These are phyloP conservation scores for Aspergillus latus DNA, from an alignment of 2,329 filamentous ascomycete species.

Conservation along the genomic window DNA sequence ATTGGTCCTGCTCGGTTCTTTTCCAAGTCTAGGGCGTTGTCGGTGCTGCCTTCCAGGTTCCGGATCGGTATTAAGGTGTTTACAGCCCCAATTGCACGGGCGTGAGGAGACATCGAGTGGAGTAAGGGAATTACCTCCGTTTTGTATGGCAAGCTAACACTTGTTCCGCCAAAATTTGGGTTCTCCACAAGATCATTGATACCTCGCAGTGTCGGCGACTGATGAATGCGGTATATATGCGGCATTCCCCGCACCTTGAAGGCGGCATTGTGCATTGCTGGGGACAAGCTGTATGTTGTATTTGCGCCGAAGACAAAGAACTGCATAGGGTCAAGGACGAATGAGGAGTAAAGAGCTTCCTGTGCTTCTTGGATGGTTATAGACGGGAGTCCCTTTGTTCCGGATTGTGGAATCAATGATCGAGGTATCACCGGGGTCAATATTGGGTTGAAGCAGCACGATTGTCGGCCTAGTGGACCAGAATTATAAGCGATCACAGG, in stretches of 20 bases:
- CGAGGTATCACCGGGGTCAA: slow-evolving; percentile 61
- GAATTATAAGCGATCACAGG: slow-evolving; percentile 66
- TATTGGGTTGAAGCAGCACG: slow-evolving; percentile 65
- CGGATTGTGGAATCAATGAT: slow-evolving; percentile 45
- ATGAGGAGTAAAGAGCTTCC: slow-evolving; percentile 64
- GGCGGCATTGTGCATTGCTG: slow-evolving; percentile 74
- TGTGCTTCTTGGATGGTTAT: slow-evolving; percentile 65
- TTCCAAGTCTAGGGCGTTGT: slow-evolving; percentile 57
- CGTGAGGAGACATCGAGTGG: slow-evolving; percentile 68
- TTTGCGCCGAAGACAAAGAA: slow-evolving; percentile 74
- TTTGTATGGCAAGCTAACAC: slow-evolving; percentile 72
- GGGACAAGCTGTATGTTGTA: slow-evolving; percentile 70
- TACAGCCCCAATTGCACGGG: slow-evolving; percentile 71
- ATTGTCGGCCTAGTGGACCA: slow-evolving; percentile 61
- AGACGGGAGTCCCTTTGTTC: slow-evolving; percentile 46
- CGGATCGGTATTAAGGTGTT: slow-evolving; percentile 75
- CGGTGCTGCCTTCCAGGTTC: slow-evolving; percentile 52
- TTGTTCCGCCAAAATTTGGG: slow-evolving; percentile 69
- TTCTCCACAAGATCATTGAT: slow-evolving; percentile 65
- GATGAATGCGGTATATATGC: slow-evolving; percentile 65
- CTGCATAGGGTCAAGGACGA: slow-evolving; percentile 67
- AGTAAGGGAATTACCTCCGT: slow-evolving; percentile 67
- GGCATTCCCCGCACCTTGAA: slow-evolving; percentile 66
- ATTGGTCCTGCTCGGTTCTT: slow-evolving; percentile 66
- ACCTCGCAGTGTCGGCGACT: slow-evolving; percentile 61